These are phyloP conservation scores for Vigna unguiculata DNA, from an alignment of 306 rosid species.

Conservation along the genomic window DNA sequence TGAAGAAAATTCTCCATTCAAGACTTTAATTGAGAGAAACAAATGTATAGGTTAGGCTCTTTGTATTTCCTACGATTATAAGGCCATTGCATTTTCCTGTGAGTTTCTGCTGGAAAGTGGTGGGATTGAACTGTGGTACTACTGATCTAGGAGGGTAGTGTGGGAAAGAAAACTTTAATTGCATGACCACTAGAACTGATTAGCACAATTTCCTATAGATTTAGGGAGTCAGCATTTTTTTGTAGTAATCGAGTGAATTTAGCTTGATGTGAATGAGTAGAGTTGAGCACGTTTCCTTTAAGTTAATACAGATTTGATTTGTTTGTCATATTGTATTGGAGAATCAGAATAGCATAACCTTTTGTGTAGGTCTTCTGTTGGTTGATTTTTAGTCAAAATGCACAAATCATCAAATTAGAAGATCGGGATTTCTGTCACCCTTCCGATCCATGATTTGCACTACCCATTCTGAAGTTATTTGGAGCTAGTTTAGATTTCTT, in stretches of 20 bases:
- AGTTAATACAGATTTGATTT: conserved; percentile 11
- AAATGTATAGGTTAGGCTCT: conserved; percentile 65
- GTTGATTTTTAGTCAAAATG: conserved; percentile 1
- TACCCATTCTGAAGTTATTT: background rate
- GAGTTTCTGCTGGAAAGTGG: conserved; percentile 4
- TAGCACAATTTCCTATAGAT: background rate
- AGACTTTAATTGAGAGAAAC: conserved; percentile 44
- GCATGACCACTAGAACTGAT: background rate
- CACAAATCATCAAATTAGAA: background rate
- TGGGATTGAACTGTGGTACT: background rate
- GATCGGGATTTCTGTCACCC: background rate
- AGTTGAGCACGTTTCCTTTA: background rate
- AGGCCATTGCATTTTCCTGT: conserved; percentile 17
- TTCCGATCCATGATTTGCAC: background rate
- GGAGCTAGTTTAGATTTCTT: background rate
- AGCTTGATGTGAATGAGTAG: background rate
- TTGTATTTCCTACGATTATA: conserved; percentile 51
- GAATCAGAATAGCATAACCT: background rate
- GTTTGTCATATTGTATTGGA: background rate
- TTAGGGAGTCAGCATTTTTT: background rate
- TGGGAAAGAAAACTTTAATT: background rate
- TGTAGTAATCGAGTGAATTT: background rate
- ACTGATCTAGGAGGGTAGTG: background rate
- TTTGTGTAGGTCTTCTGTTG: background rate
- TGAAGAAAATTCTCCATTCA: background rate